These are phyloP conservation scores for Fusarium camptoceras DNA, from an alignment of 2,329 filamentous ascomycete species.

Conservation along the genomic window DNA sequence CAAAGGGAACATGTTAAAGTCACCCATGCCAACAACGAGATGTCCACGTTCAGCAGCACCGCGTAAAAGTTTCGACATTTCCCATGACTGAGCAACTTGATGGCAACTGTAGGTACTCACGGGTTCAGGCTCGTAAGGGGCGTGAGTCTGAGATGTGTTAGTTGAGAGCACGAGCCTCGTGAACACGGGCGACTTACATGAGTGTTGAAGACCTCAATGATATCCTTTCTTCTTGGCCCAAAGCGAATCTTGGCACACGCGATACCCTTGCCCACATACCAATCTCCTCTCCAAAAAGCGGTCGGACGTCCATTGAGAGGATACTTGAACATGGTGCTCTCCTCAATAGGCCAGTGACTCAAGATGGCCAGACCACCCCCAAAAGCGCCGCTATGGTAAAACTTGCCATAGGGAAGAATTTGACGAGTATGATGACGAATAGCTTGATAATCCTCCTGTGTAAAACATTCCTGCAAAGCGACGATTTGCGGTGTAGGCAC, in stretches of 20 bases:
- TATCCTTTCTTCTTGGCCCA: conserved; percentile 71
- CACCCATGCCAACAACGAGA: conserved; percentile 86
- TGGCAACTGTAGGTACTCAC: conserved; percentile 91
- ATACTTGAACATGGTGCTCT: conserved; percentile 87
- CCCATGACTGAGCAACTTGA: conserved; percentile 92
- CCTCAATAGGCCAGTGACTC: conserved; percentile 91
- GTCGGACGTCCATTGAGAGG: conserved; percentile 93
- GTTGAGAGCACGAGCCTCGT: not conserved
- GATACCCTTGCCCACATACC: conserved; percentile 95
- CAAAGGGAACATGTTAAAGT: conserved; percentile 96
- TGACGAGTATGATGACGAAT: conserved; percentile 79
- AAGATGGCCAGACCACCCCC: conserved; percentile 90
- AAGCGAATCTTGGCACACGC: conserved; percentile 84
- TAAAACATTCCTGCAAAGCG: conserved; percentile 96
- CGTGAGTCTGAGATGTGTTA: conserved; percentile 67
- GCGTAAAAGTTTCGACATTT: conserved; percentile 89
- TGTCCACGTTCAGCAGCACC: conserved; percentile 83
- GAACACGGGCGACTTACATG: conserved; percentile 66
- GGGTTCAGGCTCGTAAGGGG: conserved; percentile 84
- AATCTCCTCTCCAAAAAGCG: conserved; percentile 94
- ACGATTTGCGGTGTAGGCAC: conserved; percentile 83
- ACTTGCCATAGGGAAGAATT: conserved; percentile 89
- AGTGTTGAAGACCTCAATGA: conserved; percentile 92
- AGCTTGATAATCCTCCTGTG: conserved; percentile 81
- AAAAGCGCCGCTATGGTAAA: conserved; percentile 90